Conservation (phyloP, 2,329 filamentous ascomycete species). For the Cytospora chrysosperma region DNA sequence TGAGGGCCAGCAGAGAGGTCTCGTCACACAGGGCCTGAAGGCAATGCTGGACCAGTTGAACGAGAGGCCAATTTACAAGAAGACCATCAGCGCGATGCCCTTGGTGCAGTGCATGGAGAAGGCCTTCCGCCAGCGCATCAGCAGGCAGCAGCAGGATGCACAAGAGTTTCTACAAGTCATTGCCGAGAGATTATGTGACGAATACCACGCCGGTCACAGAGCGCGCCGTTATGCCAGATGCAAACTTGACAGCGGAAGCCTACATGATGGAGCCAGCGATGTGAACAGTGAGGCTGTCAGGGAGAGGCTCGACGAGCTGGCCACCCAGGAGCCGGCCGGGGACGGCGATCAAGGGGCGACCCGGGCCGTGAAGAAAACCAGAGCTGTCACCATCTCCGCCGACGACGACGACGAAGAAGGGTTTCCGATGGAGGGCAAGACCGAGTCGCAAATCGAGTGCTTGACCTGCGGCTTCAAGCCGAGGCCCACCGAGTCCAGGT, state of each 20-base stretch:
- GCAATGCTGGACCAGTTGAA: slow-evolving; percentile 90
- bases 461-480: slow-evolving; percentile 87
- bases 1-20: slow-evolving; percentile 70
- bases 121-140: slow-evolving; percentile 88
- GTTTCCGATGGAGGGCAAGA: slow-evolving; percentile 87
- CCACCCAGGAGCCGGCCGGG: slow-evolving; percentile 22
- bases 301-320: slow-evolving; percentile 34
- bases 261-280: slow-evolving; percentile 23
- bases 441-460: slow-evolving; percentile 95
- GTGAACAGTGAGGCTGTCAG: slow-evolving; percentile 32
- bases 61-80: slow-evolving; percentile 88
- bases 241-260: slow-evolving; percentile 28
- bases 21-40: slow-evolving; percentile 85
- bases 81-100: slow-evolving; percentile 83
- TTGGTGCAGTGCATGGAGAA: slow-evolving; percentile 83
- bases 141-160: slow-evolving; percentile 92
- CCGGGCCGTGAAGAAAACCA: slow-evolving; percentile 22
- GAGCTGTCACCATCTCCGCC: slow-evolving; percentile 22
- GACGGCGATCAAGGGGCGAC: slow-evolving; percentile 24
- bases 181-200: slow-evolving; percentile 86
- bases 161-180: slow-evolving; percentile 97
- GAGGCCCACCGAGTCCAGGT: slow-evolving; percentile 76
- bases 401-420: slow-evolving; percentile 59
- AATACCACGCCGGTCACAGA: slow-evolving; percentile 82
- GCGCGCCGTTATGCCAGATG: slow-evolving; percentile 61